phyloP scores from a whole-genome alignment of 2,329 filamentous ascomycete species.

The Botrytis paeoniae region DNA sequence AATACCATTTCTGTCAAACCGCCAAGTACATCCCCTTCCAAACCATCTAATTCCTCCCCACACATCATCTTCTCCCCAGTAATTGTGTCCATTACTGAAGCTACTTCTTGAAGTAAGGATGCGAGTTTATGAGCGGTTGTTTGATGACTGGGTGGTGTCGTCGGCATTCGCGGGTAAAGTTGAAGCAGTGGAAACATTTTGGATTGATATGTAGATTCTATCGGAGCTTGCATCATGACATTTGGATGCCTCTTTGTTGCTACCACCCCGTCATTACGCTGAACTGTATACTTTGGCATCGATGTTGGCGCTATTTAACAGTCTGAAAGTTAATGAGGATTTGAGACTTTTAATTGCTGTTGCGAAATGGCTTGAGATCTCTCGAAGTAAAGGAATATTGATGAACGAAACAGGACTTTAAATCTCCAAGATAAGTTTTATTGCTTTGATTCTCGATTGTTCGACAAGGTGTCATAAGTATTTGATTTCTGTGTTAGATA shows the following conservation, averaged over 20 bases:
- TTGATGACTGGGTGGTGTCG: neutral
- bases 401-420: neutral
- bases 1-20: conserved; percentile 15
- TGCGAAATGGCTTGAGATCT: neutral
- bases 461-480: neutral
- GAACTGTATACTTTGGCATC: neutral
- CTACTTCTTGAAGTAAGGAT: conserved; percentile 13
- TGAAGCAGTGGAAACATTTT: neutral
- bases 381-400: neutral
- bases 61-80: conserved; percentile 16
- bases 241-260: neutral
- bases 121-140: conserved; percentile 9
- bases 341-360: neutral
- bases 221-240: neutral
- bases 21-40: conserved; percentile 12
- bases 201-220: neutral
- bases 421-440: neutral
- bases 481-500: neutral
- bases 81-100: conserved; percentile 16
- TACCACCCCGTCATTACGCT: neutral
- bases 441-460: neutral
- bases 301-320: neutral
- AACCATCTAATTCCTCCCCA: conserved; percentile 6
- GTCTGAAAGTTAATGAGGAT: neutral
- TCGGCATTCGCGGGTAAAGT: neutral